phyloP scores from a whole-genome alignment of 2,329 filamentous ascomycete species.

The Aspergillus fischeri region DNA sequence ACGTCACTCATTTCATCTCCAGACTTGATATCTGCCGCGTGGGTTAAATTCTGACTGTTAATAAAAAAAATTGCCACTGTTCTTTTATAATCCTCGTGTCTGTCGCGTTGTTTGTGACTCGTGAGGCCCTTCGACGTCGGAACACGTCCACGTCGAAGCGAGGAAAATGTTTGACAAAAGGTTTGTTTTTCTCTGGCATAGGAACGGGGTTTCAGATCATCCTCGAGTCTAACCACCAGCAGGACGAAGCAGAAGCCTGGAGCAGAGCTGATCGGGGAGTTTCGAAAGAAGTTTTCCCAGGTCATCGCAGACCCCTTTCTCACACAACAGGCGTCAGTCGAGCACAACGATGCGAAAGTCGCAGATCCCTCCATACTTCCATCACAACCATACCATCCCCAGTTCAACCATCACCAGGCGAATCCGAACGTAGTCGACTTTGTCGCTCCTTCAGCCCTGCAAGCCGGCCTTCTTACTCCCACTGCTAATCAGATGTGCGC shows the following conservation, averaged over 20 bases:
- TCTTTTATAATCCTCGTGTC: not conserved
- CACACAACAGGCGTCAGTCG: not conserved
- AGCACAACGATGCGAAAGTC: not conserved
- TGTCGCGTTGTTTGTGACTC: not conserved
- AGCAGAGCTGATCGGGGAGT: not conserved
- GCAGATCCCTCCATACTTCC: not conserved
- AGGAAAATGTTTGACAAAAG: not conserved
- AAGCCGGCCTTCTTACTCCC: not conserved
- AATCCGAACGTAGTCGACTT: not conserved
- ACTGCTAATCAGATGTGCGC: slow-evolving; percentile 2
- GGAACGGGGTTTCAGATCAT: not conserved
- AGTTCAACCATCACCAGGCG: not conserved
- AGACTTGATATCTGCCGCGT: not conserved
- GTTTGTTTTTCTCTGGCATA: not conserved
- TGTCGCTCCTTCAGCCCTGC: not conserved
- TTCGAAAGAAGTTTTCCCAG: not conserved
- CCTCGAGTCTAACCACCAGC: not conserved
- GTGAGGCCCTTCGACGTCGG: not conserved
- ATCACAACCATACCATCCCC: not conserved
- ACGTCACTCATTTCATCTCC: not conserved
- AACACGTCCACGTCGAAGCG: not conserved
- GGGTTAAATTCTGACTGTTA: not conserved
- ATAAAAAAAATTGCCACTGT: not conserved
- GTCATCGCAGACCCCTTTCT: not conserved
- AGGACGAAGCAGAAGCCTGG: not conserved